Percentiles rank a stretch among this genome's conserved stretches.
Conservation (phyloP, 83 land plant species). For the Diphasiastrum complanatum region DNA sequence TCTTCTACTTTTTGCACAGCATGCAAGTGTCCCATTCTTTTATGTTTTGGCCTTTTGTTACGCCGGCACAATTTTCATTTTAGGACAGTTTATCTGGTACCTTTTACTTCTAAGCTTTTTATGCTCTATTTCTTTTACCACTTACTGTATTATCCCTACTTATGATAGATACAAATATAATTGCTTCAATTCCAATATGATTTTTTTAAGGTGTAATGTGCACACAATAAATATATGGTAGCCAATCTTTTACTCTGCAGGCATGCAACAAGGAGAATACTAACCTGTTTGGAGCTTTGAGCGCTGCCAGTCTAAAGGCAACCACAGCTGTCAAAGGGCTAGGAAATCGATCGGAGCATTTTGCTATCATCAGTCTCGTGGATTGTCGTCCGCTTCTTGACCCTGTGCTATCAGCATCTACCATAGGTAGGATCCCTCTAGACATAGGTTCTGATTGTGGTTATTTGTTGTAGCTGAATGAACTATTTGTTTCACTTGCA, state of each 20-base stretch:
- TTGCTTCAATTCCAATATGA: neutral
- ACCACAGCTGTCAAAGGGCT: constrained; percentile 28
- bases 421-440: constrained; percentile 38
- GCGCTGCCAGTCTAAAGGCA: constrained; percentile 63
- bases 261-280: constrained; percentile 44
- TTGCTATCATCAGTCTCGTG: constrained; percentile 49
- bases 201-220: neutral
- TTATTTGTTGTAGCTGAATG: neutral
- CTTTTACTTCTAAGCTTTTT: neutral
- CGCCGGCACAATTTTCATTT: too few species aligned
- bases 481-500: constrained; percentile 2
- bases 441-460: constrained; percentile 7
- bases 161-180: too few species aligned
- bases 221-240: too few species aligned
- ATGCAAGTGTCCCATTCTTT: too few species aligned
- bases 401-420: constrained; percentile 32
- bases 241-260: constrained; percentile 24
- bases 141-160: constrained; percentile 1
- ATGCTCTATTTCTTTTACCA: neutral
- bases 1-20: too few species aligned
- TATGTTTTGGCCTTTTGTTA: too few species aligned
- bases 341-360: constrained; percentile 42
- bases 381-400: constrained; percentile 62
- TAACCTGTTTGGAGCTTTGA: constrained; percentile 48
- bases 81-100: too few species aligned